Conservation (phyloP, 2,329 filamentous ascomycete genomes). For the Phyllosticta capitalensis region DNA sequence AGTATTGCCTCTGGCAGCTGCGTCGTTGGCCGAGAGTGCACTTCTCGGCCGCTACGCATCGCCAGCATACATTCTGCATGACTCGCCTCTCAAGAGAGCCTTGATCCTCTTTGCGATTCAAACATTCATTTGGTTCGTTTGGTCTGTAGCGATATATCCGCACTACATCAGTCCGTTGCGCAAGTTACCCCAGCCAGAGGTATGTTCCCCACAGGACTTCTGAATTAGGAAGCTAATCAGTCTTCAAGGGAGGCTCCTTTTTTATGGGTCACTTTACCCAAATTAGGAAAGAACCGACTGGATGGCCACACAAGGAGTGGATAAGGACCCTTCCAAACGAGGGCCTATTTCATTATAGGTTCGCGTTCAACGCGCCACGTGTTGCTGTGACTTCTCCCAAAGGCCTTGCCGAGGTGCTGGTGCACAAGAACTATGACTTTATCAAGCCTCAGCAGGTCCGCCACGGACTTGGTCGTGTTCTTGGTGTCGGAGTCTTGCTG, state of each 20-base stretch:
- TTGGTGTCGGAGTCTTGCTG: constrained; percentile 64
- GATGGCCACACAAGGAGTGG: constrained; percentile 41
- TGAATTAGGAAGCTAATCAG: neutral
- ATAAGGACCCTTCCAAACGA: constrained; percentile 45
- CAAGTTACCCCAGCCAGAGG: constrained; percentile 40
- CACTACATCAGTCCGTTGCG: constrained; percentile 48
- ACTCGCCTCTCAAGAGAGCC: constrained; percentile 30
- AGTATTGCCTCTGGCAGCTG: constrained; percentile 1
- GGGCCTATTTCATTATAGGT: constrained; percentile 44
- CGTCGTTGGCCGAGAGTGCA: constrained; percentile 12
- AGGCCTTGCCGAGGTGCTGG: constrained; percentile 40
- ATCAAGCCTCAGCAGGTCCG: constrained; percentile 39
- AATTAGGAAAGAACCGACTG: constrained; percentile 34
- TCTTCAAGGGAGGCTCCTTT: constrained; percentile 20
- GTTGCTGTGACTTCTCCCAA: constrained; percentile 38
- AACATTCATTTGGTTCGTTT: constrained; percentile 28
- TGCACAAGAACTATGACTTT: constrained; percentile 43
- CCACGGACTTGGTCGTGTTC: constrained; percentile 49
- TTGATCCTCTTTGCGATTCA: constrained; percentile 31
- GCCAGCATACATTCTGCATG: constrained; percentile 21
- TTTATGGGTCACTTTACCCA: constrained; percentile 34
- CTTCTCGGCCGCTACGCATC: constrained; percentile 24
- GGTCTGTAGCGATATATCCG: constrained; percentile 46
- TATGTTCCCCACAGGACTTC: constrained; percentile 31
- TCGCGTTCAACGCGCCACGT: constrained; percentile 37